Base-by-base conservation (phyloP, 352 stramenopile genomes). In the Phytophthora sojae region DNA sequence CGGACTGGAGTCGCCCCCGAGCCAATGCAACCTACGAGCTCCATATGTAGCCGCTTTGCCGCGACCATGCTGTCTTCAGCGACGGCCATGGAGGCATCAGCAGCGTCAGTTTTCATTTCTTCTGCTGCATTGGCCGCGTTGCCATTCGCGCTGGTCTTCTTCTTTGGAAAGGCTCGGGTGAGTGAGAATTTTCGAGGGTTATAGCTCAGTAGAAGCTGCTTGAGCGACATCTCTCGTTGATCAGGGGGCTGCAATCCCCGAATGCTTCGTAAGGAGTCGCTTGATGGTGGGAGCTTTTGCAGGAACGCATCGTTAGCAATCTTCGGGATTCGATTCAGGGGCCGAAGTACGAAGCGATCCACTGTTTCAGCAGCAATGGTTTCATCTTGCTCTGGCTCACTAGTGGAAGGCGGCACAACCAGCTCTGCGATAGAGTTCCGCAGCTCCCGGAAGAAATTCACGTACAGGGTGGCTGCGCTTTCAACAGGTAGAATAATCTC, bases 161-260 rank as follows among this genome's bases (percentile, higher is more conserved):
- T 71, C 17, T 62, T 61, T 2, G 85, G 80, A 63, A 93, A 91
- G 37, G 82, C 80, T 54, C 86, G 82, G 11, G 83, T 87, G 51
- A 93, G 81, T 29, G 82, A 76, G 21, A 90, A 85, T 71, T 93
- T 94, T 21, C 84, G 79, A 35, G 86, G 84, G 66, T 91, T 94
- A 68, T 90, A 92, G 73, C 72, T 71, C 25, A 94, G 60, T 55
- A 94, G 64, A 11, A 94, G 70, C 69, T 94, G 82, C 57, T 92
- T 94, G 61, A 94, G 82, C 32, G 86, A 94, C 86, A 92, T 89
- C 14, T 49, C 62, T 35, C 80, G 76, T 21, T 77, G 73, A 50
- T 94, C 72, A 4, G 84, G 84, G 32, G 75, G 73, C 53, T 71
- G 56, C 4, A 92, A 68, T 6, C 80, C 82, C 12, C 73, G 71